A percentile compares a stretch with the other conserved stretches of the same genome.
Conservation (phyloP, 495 filamentous ascomycete genomes). For the Aspergillus cristatus region DNA sequence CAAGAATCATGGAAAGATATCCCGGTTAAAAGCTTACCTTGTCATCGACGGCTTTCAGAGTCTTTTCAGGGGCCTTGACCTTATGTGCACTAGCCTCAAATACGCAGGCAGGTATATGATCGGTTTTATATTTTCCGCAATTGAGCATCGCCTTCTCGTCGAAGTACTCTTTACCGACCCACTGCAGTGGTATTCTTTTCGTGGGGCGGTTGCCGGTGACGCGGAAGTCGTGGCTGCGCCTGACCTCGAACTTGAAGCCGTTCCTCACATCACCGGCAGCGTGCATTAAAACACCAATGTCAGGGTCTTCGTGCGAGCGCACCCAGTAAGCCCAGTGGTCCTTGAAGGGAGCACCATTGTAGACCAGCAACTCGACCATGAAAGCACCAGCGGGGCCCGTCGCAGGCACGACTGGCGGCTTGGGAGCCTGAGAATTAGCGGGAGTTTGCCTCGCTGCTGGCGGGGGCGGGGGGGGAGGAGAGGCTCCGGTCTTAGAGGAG, state of each 20-base stretch:
- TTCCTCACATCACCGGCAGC: conserved; percentile 16
- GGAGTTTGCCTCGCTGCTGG: neutral
- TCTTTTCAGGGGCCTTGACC: conserved; percentile 8
- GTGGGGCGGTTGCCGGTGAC: conserved; percentile 5
- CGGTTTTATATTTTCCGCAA: conserved; percentile 5
- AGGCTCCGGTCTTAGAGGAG: too few relatives aligned
- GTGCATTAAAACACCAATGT: conserved; percentile 15
- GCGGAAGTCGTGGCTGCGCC: conserved; percentile 13
- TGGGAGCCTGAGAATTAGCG: neutral
- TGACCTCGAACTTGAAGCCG: conserved; percentile 17
- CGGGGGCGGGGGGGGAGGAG: neutral
- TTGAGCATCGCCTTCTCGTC: conserved; percentile 17
- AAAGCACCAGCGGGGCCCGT: conserved; percentile 3
- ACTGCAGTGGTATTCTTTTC: conserved; percentile 16
- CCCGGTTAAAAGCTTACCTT: conserved; percentile 5
- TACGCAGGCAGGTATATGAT: conserved; percentile 7
- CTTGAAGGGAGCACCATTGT: conserved; percentile 21
- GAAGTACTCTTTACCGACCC: conserved; percentile 13
- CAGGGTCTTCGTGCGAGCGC: conserved; percentile 4
- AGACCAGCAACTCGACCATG: conserved; percentile 17
- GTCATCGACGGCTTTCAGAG: conserved; percentile 6
- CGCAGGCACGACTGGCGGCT: neutral
- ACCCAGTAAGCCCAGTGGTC: conserved; percentile 26
- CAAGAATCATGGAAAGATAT: too few relatives aligned
- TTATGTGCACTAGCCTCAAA: conserved; percentile 12